Evolutionary conservation across 2,329 filamentous ascomycete species (phyloP).

Genomic region (Alternaria angustiovoidea): DNA sequence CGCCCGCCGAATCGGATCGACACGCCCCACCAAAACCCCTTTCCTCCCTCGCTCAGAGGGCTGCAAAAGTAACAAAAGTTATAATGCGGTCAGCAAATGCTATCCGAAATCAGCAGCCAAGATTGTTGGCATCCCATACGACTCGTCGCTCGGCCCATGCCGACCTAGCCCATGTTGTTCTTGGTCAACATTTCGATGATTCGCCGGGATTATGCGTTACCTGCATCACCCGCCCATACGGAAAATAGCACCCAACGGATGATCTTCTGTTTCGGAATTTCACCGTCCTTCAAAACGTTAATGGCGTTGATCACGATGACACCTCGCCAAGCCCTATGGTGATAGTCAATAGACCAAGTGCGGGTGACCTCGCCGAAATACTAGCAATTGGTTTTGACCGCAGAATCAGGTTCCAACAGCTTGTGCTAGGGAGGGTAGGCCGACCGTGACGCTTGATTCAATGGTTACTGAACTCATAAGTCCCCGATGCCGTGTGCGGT

Average conservation of each 20-base stretch:
- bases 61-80: constrained; percentile 27
- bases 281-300: constrained; percentile 23
- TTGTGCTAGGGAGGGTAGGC: constrained; percentile 17
- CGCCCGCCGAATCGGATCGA: constrained; percentile 44
- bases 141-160: constrained; percentile 9
- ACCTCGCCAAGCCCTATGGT: constrained; percentile 27
- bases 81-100: constrained; percentile 15
- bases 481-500: constrained; percentile 15
- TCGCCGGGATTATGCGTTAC: constrained; percentile 12
- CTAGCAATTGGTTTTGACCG: constrained; percentile 29
- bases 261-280: constrained; percentile 16
- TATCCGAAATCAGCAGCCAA: constrained; percentile 10
- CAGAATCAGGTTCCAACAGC: constrained; percentile 17
- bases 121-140: constrained; percentile 1
- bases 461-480: constrained; percentile 10
- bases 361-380: constrained; percentile 42
- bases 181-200: not conserved
- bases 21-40: constrained; percentile 42
- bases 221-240: constrained; percentile 6
- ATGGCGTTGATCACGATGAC: constrained; percentile 32
- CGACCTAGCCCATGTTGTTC: constrained; percentile 6
- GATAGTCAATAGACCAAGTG: constrained; percentile 21
- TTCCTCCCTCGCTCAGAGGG: constrained; percentile 18
- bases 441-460: constrained; percentile 10
- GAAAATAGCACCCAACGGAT: constrained; percentile 11